phyloP scores from a whole-genome alignment of 257 asterid genomes.

The Lantana camara region DNA sequence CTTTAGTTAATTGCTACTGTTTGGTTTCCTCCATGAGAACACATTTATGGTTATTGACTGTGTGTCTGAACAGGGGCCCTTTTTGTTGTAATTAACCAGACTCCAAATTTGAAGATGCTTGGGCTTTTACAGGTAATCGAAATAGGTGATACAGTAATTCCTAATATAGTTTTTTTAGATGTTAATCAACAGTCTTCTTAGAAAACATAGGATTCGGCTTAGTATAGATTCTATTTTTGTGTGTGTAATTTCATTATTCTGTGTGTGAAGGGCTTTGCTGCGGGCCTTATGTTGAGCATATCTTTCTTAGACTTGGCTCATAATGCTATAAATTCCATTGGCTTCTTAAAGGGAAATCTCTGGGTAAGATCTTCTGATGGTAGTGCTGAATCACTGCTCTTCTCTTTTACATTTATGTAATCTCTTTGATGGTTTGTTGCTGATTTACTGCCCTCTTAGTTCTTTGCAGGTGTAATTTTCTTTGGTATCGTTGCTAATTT shows the following conservation, averaged over 20 bases:
- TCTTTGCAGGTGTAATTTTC: slow-evolving; percentile 91
- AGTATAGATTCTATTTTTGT: neutral
- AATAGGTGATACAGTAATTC: neutral
- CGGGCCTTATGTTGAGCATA: slow-evolving; percentile 95
- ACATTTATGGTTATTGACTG: slow-evolving; percentile 8
- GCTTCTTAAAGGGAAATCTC: slow-evolving; percentile 88
- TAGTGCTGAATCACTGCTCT: slow-evolving; percentile 11
- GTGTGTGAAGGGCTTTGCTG: slow-evolving; percentile 80
- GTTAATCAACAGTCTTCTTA: neutral
- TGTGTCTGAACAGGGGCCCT: slow-evolving; percentile 68
- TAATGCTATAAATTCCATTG: slow-evolving; percentile 90
- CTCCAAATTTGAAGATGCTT: slow-evolving; percentile 92
- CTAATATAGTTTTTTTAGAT: neutral
- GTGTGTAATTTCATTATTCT: slow-evolving; percentile 20
- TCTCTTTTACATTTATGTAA: neutral
- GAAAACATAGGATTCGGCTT: neutral
- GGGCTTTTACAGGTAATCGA: slow-evolving; percentile 87
- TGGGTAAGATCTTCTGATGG: slow-evolving; percentile 58
- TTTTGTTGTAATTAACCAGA: slow-evolving; percentile 68
- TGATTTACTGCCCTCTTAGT: slow-evolving; percentile 51
- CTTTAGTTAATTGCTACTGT: slow-evolving; percentile 5
- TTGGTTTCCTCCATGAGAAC: neutral
- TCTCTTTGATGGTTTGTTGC: slow-evolving; percentile 28
- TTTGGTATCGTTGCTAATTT: slow-evolving; percentile 72
- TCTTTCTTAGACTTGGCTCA: slow-evolving; percentile 96